Base-by-base conservation (phyloP, 2,329 filamentous ascomycete species). In the Anthostomella pinea region DNA sequence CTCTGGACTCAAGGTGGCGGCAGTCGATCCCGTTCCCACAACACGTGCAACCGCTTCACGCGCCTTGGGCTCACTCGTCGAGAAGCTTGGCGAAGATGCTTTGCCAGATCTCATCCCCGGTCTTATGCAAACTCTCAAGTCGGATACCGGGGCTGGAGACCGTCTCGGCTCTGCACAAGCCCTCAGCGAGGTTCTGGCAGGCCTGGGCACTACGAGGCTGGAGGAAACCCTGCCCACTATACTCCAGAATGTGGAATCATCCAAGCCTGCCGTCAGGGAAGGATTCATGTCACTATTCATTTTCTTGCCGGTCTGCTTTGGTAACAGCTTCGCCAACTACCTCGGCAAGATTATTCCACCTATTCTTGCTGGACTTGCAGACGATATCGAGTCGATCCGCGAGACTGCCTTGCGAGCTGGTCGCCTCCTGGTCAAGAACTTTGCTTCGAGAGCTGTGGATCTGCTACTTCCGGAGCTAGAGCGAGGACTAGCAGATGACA, bases 221-320 rank as follows among this genome's bases (percentile, higher is more conserved):
- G 93, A 98, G 64, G 94, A 98, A 66, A 97, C 90, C 5, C 71
- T 98, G 29, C 94, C 93, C 24, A 96, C 91, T 9, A 95, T 98
- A 52, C 68, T 98, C 25, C 91, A 97, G 57, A 98, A 98, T 56
- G 91, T 95, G 49, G 83, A 88, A 51, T 97, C 91, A 54, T 80
- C 84, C 51, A 96, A 95, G 65, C 63, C 93, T 13, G 81, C 89
- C 36, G 88, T 98, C 47, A 83, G 93, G 54, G 93, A 98, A 72
- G 93, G 93, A 29, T 98, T 98, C 70, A 98, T 98, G 93, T 96
- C 93, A 6, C 77, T 98, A 25, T 98, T 98, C 67, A 97, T 98
- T 51, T 98, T 96, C 77, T 80, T 98, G 68, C 93, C 93, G 9
- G 93, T 95, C 35, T 98, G 93, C 68, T 98, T 98, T 56, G 93